These are phyloP conservation scores for Sarcomyxa edulis DNA, from an alignment of 768 basidiomycete genomes.

Conservation along the genomic window DNA sequence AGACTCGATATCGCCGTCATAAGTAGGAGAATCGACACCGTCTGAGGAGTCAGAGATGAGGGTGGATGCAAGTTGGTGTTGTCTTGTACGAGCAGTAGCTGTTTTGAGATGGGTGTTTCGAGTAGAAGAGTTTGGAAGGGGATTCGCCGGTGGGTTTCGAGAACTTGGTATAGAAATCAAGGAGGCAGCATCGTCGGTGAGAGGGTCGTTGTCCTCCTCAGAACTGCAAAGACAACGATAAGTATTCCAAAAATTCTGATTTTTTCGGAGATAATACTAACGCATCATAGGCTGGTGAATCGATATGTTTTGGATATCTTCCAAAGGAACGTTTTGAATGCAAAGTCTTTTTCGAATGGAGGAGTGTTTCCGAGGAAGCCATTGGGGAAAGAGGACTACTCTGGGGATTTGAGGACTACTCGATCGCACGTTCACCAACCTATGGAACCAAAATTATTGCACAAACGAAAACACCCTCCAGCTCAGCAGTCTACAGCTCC, in stretches of 20 bases:
- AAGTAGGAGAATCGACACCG: constrained; percentile 81
- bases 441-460: too few species aligned
- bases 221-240: constrained; percentile 42
- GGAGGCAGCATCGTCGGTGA: constrained; percentile 70
- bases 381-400: too few species aligned
- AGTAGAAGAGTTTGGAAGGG: constrained; percentile 20
- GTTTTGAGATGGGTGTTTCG: neutral
- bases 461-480: too few species aligned
- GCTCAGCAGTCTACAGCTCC: too few species aligned
- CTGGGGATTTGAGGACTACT: too few species aligned
- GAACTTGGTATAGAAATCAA: constrained; percentile 39
- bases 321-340: constrained; percentile 67
- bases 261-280: constrained; percentile 22
- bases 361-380: constrained; percentile 18
- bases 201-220: constrained; percentile 84
- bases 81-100: constrained; percentile 12
- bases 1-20: constrained; percentile 87
- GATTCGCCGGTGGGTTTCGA: constrained; percentile 19
- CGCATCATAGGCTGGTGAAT: constrained; percentile 79
- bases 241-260: neutral
- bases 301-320: constrained; percentile 54
- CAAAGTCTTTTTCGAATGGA: constrained; percentile 28
- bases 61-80: constrained; percentile 51
- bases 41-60: constrained; percentile 58
- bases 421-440: too few species aligned